phyloP scores from a whole-genome alignment of 495 filamentous ascomycete species.

The Penicillium angulare region DNA sequence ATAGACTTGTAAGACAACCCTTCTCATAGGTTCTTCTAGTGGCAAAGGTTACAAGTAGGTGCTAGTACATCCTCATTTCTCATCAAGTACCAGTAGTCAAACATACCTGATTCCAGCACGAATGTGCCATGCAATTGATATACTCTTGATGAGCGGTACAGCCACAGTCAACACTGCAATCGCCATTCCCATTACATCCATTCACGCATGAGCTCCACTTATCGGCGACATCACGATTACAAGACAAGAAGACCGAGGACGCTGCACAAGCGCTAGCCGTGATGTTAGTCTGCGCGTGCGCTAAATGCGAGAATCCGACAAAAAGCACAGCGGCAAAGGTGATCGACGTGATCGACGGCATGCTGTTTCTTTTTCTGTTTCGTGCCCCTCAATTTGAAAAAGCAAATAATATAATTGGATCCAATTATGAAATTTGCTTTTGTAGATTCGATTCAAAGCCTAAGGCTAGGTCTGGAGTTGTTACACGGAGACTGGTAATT shows the following conservation, averaged over 20 bases:
- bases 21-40: too few relatives aligned
- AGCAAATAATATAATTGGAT: too few relatives aligned
- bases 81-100: not conserved
- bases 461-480: too few relatives aligned
- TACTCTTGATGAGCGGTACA: slow-evolving; percentile 28
- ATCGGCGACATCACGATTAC: slow-evolving; percentile 22
- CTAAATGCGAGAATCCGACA: slow-evolving; percentile 12
- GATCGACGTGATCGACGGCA: slow-evolving; percentile 19
- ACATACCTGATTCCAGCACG: slow-evolving; percentile 32
- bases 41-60: not conserved
- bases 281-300: slow-evolving; percentile 28
- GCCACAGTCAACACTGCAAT: slow-evolving; percentile 28
- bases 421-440: too few relatives aligned
- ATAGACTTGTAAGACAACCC: not conserved
- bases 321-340: slow-evolving; percentile 13
- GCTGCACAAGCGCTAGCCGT: slow-evolving; percentile 19
- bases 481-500: too few relatives aligned
- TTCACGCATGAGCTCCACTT: slow-evolving; percentile 24
- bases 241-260: slow-evolving; percentile 16
- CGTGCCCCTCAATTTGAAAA: not conserved
- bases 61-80: not conserved
- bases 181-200: slow-evolving; percentile 20
- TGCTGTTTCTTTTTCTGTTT: slow-evolving; percentile 4
- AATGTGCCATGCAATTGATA: slow-evolving; percentile 32
- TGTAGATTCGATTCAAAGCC: too few relatives aligned